Evolutionary conservation across 1,284 basidiomycete genomes (phyloP).

Genomic region (Puccinia hordei): DNA sequence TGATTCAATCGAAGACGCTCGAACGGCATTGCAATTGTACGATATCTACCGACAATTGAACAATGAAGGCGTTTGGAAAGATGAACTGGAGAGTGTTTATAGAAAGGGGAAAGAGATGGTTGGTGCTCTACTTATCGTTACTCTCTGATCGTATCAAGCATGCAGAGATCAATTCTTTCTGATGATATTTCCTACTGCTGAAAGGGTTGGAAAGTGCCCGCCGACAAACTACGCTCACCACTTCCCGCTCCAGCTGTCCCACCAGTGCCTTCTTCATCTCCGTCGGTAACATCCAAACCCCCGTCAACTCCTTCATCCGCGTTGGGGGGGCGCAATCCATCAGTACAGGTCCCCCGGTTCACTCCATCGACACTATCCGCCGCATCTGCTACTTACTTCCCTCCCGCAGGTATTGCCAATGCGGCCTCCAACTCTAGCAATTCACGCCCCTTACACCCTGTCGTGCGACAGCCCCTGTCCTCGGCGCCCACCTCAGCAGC

Average conservation of each 20-base stretch:
- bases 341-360: slow-evolving; percentile 8
- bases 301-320: background rate
- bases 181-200: background rate
- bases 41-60: slow-evolving; percentile 79
- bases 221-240: slow-evolving; percentile 28
- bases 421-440: background rate
- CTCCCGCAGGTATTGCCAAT: background rate
- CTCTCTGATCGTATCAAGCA: background rate
- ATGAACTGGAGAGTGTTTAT: slow-evolving; percentile 76
- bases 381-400: slow-evolving; percentile 26
- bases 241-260: slow-evolving; percentile 20
- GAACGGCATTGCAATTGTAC: slow-evolving; percentile 82
- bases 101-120: slow-evolving; percentile 61
- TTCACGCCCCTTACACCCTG: slow-evolving; percentile 26
- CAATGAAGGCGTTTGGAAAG: slow-evolving; percentile 75
- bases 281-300: background rate
- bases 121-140: background rate
- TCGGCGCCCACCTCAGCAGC: background rate
- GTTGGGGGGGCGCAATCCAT: background rate
- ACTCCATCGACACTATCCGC: slow-evolving; percentile 25
- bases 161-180: background rate
- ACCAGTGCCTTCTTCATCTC: background rate
- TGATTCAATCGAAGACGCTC: slow-evolving; percentile 90
- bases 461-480: background rate
- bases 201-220: slow-evolving; percentile 41